Percentiles rank a stretch among this genome's conserved stretches.
phyloP scores from a whole-genome alignment of 768 basidiomycete species.

The Solioccasus polychromus region DNA sequence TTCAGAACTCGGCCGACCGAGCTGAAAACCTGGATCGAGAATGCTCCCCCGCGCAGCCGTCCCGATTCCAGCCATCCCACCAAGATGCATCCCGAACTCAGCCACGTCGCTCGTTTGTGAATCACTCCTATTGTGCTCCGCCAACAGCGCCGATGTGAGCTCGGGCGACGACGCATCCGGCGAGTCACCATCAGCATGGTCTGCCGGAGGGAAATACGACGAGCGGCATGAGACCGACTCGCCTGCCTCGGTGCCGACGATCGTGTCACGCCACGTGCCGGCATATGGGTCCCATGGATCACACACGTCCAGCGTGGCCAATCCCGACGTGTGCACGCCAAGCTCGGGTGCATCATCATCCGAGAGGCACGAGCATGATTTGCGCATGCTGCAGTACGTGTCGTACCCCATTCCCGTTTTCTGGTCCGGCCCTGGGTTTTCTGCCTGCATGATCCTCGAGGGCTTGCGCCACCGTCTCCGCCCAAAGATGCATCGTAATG shows the following conservation, averaged over 20 bases:
- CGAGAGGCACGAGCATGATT: slow-evolving; percentile 23
- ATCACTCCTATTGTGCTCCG: slow-evolving; percentile 25
- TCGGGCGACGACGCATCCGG: slow-evolving; percentile 26
- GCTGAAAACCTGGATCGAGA: slow-evolving; percentile 15
- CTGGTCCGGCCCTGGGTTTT: slow-evolving; percentile 4
- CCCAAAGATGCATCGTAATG: slow-evolving; percentile 47
- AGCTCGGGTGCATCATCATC: slow-evolving; percentile 13
- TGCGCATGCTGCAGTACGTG: slow-evolving; percentile 36
- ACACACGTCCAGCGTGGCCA: slow-evolving; percentile 7
- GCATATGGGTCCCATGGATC: slow-evolving; percentile 26
- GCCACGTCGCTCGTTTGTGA: slow-evolving; percentile 13
- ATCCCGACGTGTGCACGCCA: no score
- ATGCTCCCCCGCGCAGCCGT: slow-evolving; percentile 37
- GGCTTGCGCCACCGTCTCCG: slow-evolving; percentile 35
- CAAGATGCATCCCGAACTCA: slow-evolving; percentile 19
- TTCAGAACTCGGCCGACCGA: slow-evolving; percentile 14
- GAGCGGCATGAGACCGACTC: slow-evolving; percentile 11
- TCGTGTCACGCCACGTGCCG: slow-evolving; percentile 27
- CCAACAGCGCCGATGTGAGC: slow-evolving; percentile 31
- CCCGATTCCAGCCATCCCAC: slow-evolving; percentile 47
- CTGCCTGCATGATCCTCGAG: background rate
- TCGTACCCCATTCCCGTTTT: slow-evolving; percentile 17
- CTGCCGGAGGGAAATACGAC: slow-evolving; percentile 6
- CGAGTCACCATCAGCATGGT: slow-evolving; percentile 13
- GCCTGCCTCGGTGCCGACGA: slow-evolving; percentile 26